Evolutionary conservation across 2,329 filamentous ascomycete genomes (phyloP).

Genomic region (Cryphonectria naterciae): DNA sequence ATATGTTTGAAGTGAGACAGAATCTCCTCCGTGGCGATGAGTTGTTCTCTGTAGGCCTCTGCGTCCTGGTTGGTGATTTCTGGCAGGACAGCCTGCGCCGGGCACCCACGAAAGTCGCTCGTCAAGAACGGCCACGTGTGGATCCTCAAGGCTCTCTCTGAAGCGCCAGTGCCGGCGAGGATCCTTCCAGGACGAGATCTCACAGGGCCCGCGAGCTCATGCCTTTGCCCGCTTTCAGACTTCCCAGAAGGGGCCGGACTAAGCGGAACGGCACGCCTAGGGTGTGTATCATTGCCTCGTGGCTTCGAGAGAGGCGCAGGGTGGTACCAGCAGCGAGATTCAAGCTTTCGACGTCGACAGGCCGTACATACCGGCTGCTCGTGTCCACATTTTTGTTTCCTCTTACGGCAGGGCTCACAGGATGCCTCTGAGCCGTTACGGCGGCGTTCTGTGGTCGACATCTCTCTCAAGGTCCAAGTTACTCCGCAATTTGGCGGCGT

Average conservation of each 20-base stretch:
- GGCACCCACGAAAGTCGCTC: neutral
- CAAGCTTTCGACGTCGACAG: constrained; percentile 6
- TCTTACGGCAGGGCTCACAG: constrained; percentile 12
- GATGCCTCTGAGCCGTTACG: constrained; percentile 10
- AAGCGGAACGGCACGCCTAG: neutral
- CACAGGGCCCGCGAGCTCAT: neutral
- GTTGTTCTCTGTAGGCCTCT: neutral
- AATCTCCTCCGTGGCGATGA: neutral
- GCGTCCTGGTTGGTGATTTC: neutral
- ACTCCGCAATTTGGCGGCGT: neutral
- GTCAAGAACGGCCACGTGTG: neutral
- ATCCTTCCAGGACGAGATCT: neutral
- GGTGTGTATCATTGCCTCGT: neutral
- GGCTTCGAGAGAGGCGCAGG: constrained; percentile 2
- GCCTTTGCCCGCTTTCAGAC: neutral
- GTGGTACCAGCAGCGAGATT: constrained; percentile 14
- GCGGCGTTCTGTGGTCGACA: constrained; percentile 5
- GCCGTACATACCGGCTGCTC: constrained; percentile 7
- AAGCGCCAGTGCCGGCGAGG: neutral
- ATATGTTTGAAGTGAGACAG: neutral
- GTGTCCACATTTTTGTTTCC: constrained; percentile 8
- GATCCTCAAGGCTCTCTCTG: neutral
- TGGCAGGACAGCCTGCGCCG: neutral
- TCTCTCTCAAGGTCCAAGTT: neutral
- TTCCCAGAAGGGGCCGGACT: neutral